These are phyloP conservation scores for Candida bentonensis DNA, from an alignment of 805 yeast species.

Conservation along the genomic window DNA sequence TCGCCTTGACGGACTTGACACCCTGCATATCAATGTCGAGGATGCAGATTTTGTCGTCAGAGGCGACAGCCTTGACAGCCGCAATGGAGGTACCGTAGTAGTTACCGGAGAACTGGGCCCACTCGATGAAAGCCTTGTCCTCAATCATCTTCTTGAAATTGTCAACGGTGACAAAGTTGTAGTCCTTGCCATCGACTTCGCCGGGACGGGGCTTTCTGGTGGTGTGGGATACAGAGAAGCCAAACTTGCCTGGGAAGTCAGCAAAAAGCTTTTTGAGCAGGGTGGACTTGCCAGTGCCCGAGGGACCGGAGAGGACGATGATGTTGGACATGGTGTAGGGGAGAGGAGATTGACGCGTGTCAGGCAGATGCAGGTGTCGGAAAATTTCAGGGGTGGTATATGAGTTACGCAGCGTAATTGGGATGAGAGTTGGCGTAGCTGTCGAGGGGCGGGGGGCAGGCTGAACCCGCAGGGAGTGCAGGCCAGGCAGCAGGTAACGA, in stretches of 20 bases:
- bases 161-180: constrained; percentile 72
- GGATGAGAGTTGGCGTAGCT: too few relatives aligned
- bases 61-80: constrained; percentile 62
- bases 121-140: constrained; percentile 72
- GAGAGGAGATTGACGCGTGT: too few relatives aligned
- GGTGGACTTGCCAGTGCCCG: constrained; percentile 91
- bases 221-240: constrained; percentile 88
- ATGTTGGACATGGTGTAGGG: constrained; percentile 55
- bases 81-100: constrained; percentile 89
- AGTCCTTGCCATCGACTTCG: constrained; percentile 78
- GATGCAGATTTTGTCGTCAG: constrained; percentile 54
- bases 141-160: constrained; percentile 65
- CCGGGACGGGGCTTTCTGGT: constrained; percentile 89
- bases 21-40: constrained; percentile 99
- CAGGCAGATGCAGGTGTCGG: too few relatives aligned
- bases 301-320: constrained; percentile 92
- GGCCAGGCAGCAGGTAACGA: too few relatives aligned
- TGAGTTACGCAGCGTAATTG: too few relatives aligned
- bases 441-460: too few relatives aligned
- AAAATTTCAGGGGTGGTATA: too few relatives aligned
- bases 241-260: constrained; percentile 81
- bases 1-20: constrained; percentile 76
- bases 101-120: constrained; percentile 97
- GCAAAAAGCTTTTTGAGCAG: constrained; percentile 76
- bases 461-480: too few relatives aligned